Evolutionary conservation across 2,329 filamentous ascomycete genomes (phyloP), one percentile per base, ranked within the genome.

Genomic region (Verticillium dahliae): DNA sequence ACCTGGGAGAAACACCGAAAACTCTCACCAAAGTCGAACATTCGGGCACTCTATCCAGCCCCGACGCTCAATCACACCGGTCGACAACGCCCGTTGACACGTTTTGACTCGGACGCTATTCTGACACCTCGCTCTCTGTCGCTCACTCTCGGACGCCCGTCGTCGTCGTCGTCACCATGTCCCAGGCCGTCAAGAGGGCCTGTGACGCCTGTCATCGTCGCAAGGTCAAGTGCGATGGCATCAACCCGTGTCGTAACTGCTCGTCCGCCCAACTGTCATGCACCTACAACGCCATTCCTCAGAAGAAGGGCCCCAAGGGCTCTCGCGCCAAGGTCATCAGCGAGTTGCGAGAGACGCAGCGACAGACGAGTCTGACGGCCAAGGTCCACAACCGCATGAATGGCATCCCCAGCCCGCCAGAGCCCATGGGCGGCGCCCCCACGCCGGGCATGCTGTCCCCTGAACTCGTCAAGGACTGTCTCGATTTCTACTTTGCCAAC

Each of bases 241-340:
- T 85, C 70, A 87, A 87, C 68, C 88, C 89, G 22, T 92, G 89
- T 74, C 82, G 85, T 63, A 90, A 90, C 74, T 91, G 89, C 74
- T 80, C 81, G 13, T 84, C 87, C 7, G 86, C 88, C 6, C 82
- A 86, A 69, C 79, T 91, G 18, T 79, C 82, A 13, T 91, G 89
- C 78, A 90, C 88, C 35, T 91, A 90, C 80, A 87, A 90, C 76
- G 86, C 87, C 38, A 85, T 90, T 39, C 88, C 88, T 1, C 88
- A 90, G 75, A 91, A 90, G 77, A 91, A 91, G 73, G 89, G 89
- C 1, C 89, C 88, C 54, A 90, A 90, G 74, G 88, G 89, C 66
- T 89, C 86, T 37, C 80, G 88, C 63, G 89, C 89, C 58, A 91
- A 90, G 73, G 87, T 91, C 62, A 89, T 91, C 73, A 90, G 87